A percentile compares a stretch with the other conserved stretches of the same genome.
These are phyloP conservation scores for Sugiyamaella novakii DNA, from an alignment of 1,139 yeast species.

Conservation along the genomic window DNA sequence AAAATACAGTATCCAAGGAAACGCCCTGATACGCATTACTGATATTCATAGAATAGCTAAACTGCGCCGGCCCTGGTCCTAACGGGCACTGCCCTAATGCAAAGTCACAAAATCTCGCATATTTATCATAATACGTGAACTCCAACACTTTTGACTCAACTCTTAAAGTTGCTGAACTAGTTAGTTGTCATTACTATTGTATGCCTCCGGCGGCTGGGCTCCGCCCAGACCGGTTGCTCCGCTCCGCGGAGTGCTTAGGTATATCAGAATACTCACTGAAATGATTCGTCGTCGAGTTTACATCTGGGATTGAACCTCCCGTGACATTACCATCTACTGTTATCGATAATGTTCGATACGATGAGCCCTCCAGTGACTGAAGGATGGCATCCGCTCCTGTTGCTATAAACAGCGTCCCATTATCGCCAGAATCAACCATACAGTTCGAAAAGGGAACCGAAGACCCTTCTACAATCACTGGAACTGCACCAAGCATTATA, in stretches of 20 bases:
- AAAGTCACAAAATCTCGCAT: constrained; percentile 37
- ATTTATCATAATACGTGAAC: constrained; percentile 27
- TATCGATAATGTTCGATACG: constrained; percentile 24
- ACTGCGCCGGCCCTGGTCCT: constrained; percentile 30
- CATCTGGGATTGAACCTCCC: constrained; percentile 34
- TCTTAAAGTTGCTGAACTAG: constrained; percentile 32
- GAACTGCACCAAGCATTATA: not conserved
- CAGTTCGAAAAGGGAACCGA: constrained; percentile 26
- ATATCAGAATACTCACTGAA: constrained; percentile 18
- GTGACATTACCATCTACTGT: constrained; percentile 33
- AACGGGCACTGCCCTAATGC: constrained; percentile 37
- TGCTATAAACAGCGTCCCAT: constrained; percentile 18
- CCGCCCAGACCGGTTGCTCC: not conserved
- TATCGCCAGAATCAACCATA: constrained; percentile 17
- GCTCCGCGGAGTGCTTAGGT: not conserved
- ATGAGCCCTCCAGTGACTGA: constrained; percentile 7
- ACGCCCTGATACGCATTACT: constrained; percentile 35
- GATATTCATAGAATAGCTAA: constrained; percentile 33
- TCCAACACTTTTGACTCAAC: constrained; percentile 32
- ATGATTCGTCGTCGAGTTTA: constrained; percentile 33
- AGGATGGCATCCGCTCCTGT: constrained; percentile 11
- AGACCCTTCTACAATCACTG: constrained; percentile 2
- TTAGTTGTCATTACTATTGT: constrained; percentile 1
- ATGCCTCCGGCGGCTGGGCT: constrained; percentile 4
- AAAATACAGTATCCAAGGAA: constrained; percentile 37